Evolutionary conservation across 352 stramenopile species (phyloP), one percentile per base, ranked within the genome.

Genomic region (Phytophthora cryptogea): DNA sequence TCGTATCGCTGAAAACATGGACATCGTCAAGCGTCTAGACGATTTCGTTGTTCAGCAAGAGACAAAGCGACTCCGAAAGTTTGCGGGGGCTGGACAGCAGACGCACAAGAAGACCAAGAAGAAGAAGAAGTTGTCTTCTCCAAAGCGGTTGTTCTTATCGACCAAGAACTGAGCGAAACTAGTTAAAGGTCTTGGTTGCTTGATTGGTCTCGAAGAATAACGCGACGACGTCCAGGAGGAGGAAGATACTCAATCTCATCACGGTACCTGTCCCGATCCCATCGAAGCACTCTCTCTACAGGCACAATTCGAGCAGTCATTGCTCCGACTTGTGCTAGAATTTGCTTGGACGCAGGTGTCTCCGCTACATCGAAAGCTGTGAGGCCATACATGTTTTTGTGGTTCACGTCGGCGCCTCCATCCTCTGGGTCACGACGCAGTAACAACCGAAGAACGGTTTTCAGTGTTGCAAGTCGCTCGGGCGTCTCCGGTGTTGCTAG

Each of bases 321-420:
- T 1, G 76, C 81, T 5, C 76, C 72, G 1, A 86, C 59, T 17
- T 72, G 51, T 7, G 58, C 50, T 0, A 92, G 62, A 37, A 89
- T 31, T 7, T 70, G 48, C 40, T 88, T 88, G 2, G 74, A 63
- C 8, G 70, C 54, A 3, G 60, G 30, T 8, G 71, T 74, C 48
- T 87, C 74, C 2, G 79, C 77, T 4, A 81, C 66, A 39, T 92
- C 80, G 23, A 77, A 75, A 1, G 80, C 67, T 4, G 79, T 88
- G 40, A 90, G 78, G 1, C 80, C 80, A 45, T 77, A 65, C 59
- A 79, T 79, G 66, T 90, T 90, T 44, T 84, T 89, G 69, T 89
- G 79, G 51, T 90, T 85, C 46, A 92, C 71, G 35, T 90, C 79
- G 26, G 45, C 64, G 9, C 43, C 60, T 26, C 60, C 45, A n/a